Conservation (phyloP, 441 rosid genomes). For the Breynia disticha region DNA sequence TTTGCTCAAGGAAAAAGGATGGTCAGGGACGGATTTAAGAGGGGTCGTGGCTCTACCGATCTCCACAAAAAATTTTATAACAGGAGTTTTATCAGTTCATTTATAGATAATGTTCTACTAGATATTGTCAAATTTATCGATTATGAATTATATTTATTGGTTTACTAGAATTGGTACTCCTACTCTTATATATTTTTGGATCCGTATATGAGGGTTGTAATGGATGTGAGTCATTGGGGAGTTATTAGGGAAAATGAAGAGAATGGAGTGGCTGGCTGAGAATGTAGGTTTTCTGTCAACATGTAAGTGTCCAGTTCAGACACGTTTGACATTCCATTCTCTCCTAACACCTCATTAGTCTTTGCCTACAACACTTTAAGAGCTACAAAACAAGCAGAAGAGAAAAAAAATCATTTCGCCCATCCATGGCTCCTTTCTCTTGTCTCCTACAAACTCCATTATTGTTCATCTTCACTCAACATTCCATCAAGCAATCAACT, state of each 20-base stretch:
- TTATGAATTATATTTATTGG: too few species aligned
- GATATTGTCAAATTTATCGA: too few species aligned
- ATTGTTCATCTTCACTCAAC: slow-evolving; percentile 18
- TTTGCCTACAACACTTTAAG: slow-evolving; percentile 9
- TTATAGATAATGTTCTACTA: too few species aligned
- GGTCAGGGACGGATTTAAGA: too few species aligned
- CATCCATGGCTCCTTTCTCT: slow-evolving; percentile 33
- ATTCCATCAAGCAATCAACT: neutral
- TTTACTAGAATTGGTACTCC: too few species aligned
- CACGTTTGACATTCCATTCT: slow-evolving; percentile 17
- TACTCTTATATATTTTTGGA: neutral
- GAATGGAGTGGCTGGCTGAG: slow-evolving; percentile 6
- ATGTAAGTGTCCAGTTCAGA: slow-evolving; percentile 31
- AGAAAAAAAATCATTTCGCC: slow-evolving; percentile 18
- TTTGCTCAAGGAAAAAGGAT: too few species aligned
- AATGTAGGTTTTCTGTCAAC: slow-evolving; percentile 36
- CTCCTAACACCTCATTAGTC: slow-evolving; percentile 20
- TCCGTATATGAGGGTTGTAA: slow-evolving; percentile 3
- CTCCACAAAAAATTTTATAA: too few species aligned
- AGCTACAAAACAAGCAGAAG: slow-evolving; percentile 34
- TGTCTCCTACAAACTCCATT: slow-evolving; percentile 27
- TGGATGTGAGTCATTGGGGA: slow-evolving; percentile 1
- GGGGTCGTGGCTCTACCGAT: too few species aligned
- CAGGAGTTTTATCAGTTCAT: too few species aligned
- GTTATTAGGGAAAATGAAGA: slow-evolving; percentile 3